phyloP scores from a whole-genome alignment of 2,329 filamentous ascomycete genomes.

The Colletotrichum sp. region DNA sequence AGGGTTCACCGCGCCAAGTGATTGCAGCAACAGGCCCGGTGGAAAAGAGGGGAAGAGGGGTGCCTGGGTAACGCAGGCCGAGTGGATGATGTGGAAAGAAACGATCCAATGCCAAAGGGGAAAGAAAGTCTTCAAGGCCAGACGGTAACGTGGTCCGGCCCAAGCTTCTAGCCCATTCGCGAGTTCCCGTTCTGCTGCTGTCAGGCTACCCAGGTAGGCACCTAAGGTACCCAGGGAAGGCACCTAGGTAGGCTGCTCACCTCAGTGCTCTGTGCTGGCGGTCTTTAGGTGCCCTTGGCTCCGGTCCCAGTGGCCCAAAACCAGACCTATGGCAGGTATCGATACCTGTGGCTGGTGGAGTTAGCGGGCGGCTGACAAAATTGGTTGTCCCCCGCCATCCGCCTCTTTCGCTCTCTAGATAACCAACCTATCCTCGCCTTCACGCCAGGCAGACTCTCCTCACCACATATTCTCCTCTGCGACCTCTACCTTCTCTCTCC shows the following conservation, averaged over 20 bases:
- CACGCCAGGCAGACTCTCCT: constrained; percentile 18
- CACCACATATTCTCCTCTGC: neutral
- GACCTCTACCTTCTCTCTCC: neutral
- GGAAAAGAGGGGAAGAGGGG: constrained; percentile 15
- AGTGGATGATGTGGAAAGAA: neutral
- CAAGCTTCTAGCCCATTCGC: neutral
- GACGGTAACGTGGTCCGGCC: neutral
- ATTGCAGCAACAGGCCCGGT: neutral
- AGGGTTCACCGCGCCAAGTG: constrained; percentile 18
- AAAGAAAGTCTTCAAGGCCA: neutral
- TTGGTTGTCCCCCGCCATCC: constrained; percentile 25
- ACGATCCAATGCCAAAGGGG: neutral
- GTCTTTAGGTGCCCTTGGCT: neutral
- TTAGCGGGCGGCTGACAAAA: constrained; percentile 25
- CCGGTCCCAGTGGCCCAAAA: neutral
- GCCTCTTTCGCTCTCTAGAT: constrained; percentile 20
- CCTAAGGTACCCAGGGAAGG: neutral
- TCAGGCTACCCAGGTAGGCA: neutral
- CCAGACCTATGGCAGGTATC: constrained; percentile 15
- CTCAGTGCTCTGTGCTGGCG: neutral
- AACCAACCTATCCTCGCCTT: constrained; percentile 17
- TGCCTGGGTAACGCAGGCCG: neutral
- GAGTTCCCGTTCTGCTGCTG: neutral
- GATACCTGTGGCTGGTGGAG: constrained; percentile 23
- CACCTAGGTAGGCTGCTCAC: neutral